These are phyloP conservation scores for Beauveria brongniartii DNA, from an alignment of 2,329 filamentous ascomycete genomes.

Conservation along the genomic window DNA sequence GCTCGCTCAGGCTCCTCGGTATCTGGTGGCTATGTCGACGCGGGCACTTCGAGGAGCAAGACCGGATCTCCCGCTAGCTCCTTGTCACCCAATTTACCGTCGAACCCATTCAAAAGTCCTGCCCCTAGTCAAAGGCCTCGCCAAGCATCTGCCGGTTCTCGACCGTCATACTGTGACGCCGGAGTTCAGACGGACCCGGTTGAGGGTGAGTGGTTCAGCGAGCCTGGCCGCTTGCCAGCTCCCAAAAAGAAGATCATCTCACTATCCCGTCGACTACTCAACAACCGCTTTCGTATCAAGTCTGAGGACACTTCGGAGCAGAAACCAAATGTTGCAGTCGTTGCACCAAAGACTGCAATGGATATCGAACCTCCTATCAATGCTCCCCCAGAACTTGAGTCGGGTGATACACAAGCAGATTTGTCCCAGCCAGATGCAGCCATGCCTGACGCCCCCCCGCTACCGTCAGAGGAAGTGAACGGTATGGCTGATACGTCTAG, in stretches of 20 bases:
- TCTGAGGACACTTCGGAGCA: conserved; percentile 32
- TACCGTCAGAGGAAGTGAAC: conserved; percentile 7
- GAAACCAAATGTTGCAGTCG: conserved; percentile 17
- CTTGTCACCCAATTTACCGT: conserved; percentile 28
- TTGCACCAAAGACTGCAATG: background rate
- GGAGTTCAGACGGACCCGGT: conserved; percentile 48
- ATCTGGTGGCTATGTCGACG: conserved; percentile 40
- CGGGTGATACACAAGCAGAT: background rate
- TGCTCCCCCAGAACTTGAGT: conserved; percentile 24
- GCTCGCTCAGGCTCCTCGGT: conserved; percentile 29
- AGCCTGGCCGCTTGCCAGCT: conserved; percentile 25
- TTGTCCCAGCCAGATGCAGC: background rate
- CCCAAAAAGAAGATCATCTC: conserved; percentile 43
- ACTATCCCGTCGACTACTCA: conserved; percentile 44
- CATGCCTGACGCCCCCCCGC: conserved; percentile 1
- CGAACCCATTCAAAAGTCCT: conserved; percentile 18
- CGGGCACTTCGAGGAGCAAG: conserved; percentile 44
- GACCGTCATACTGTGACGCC: conserved; percentile 41
- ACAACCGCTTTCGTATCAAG: conserved; percentile 36
- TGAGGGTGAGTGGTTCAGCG: conserved; percentile 44
- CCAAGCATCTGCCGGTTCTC: conserved; percentile 30
- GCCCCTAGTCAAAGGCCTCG: conserved; percentile 22
- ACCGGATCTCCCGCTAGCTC: conserved; percentile 42
- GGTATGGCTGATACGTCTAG: conserved; percentile 12
- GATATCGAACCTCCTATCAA: conserved; percentile 27